These are phyloP conservation scores for Fusarium ramigenum DNA, from an alignment of 2,329 filamentous ascomycete genomes.

Conservation along the genomic window DNA sequence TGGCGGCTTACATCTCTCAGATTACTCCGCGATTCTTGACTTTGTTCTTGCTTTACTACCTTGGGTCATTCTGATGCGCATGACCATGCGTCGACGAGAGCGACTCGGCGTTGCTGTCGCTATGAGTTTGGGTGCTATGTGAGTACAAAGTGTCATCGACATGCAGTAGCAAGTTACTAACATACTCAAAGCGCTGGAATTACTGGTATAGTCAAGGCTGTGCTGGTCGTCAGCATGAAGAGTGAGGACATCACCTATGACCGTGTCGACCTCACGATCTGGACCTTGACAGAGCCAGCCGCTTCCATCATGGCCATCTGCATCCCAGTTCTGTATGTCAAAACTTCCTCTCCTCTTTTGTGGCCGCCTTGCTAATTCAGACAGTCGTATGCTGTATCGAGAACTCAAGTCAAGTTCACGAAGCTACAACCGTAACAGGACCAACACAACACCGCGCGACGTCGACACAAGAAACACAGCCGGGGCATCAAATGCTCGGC, in stretches of 20 bases:
- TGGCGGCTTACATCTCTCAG: conserved; percentile 19
- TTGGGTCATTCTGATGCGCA: conserved; percentile 48
- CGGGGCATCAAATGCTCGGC: conserved; percentile 9
- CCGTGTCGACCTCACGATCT: conserved; percentile 49
- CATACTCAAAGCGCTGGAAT: conserved; percentile 43
- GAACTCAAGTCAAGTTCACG: conserved; percentile 46
- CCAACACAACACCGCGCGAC: conserved; percentile 22
- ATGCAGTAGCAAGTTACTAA: neutral
- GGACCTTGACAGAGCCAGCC: conserved; percentile 49
- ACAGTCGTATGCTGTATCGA: conserved; percentile 48
- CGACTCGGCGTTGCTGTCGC: conserved; percentile 48
- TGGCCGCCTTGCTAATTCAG: too few species aligned
- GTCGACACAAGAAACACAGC: conserved; percentile 1
- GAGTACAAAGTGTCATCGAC: neutral
- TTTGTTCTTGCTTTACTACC: conserved; percentile 48
- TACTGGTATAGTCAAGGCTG: conserved; percentile 48
- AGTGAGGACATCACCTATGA: conserved; percentile 48
- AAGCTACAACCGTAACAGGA: conserved; percentile 41
- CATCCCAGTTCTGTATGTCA: conserved; percentile 48
- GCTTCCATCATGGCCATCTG: conserved; percentile 50
- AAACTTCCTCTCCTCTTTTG: too few species aligned
- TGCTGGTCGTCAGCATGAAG: conserved; percentile 45
- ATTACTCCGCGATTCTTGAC: conserved; percentile 48
- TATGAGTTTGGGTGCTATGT: conserved; percentile 50
- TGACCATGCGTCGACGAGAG: conserved; percentile 46